Conservation (phyloP, 768 basidiomycete genomes). For the Nidula microcarpa region DNA sequence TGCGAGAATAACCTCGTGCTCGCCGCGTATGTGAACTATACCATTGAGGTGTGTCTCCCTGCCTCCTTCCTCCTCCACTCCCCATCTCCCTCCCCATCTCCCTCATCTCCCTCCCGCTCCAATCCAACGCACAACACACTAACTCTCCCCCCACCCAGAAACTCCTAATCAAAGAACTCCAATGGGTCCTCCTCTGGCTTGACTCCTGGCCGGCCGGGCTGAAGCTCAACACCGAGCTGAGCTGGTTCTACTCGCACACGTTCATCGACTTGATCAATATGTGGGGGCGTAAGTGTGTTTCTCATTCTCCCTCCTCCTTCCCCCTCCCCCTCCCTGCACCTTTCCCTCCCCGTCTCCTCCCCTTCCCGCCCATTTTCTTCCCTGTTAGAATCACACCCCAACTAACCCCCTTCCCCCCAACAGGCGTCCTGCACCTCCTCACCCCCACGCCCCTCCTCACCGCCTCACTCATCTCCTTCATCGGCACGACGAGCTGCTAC, state of each 20-base stretch:
- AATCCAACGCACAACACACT: too few species aligned
- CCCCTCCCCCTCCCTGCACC: too few species aligned
- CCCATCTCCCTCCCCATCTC: too few species aligned
- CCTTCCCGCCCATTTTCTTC: too few species aligned
- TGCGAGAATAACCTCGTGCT: conserved; percentile 58
- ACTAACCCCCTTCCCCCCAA: too few species aligned
- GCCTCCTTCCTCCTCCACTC: background rate
- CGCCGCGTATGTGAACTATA: conserved; percentile 28
- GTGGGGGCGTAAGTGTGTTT: conserved; percentile 67
- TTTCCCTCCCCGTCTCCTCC: too few species aligned
- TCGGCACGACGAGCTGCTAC: conserved; percentile 13
- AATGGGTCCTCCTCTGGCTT: conserved; percentile 69
- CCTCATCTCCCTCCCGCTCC: too few species aligned
- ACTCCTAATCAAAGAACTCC: conserved; percentile 44
- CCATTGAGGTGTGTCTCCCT: conserved; percentile 34
- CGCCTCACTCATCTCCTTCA: too few species aligned
- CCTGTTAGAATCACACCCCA: too few species aligned
- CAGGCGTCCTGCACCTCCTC: too few species aligned
- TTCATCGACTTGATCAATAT: conserved; percentile 61
- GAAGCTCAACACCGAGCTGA: conserved; percentile 95
- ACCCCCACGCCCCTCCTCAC: too few species aligned
- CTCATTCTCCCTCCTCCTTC: background rate
- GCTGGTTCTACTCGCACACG: conserved; percentile 73
- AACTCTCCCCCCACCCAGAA: conserved; percentile 17
- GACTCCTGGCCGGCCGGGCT: conserved; percentile 95